These are phyloP conservation scores for Penstemon barbatus DNA, from an alignment of 257 asterid genomes.

Conservation along the genomic window DNA sequence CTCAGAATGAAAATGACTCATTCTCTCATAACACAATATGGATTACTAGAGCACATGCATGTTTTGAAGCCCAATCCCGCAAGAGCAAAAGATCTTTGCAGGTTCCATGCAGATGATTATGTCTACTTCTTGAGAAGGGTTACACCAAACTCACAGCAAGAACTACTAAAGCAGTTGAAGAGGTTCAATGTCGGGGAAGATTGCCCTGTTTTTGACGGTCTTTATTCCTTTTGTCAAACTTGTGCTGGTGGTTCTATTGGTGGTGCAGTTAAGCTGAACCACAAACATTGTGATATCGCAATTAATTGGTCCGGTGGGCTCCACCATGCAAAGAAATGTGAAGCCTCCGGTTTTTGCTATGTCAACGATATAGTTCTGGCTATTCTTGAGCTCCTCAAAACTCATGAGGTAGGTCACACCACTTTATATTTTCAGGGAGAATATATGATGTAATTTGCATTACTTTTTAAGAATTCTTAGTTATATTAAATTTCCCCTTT, in stretches of 20 bases:
- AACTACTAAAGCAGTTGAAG: constrained; percentile 39
- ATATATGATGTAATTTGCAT: not conserved
- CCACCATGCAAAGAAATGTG: constrained; percentile 51
- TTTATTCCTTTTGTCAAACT: constrained; percentile 47
- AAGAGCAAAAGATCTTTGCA: constrained; percentile 45
- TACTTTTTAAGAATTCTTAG: not conserved
- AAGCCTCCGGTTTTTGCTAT: constrained; percentile 57
- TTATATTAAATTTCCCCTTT: too few relatives aligned
- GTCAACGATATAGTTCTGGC: constrained; percentile 51
- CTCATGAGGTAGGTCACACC: constrained; percentile 33
- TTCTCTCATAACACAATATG: constrained; percentile 43
- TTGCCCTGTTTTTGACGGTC: constrained; percentile 50
- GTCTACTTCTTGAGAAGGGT: constrained; percentile 47
- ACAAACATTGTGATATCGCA: constrained; percentile 46
- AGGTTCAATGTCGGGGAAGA: constrained; percentile 49
- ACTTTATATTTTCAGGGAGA: not conserved
- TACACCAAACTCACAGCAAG: constrained; percentile 43
- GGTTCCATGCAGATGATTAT: constrained; percentile 52
- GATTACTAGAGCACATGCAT: constrained; percentile 42
- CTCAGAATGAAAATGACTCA: constrained; percentile 53
- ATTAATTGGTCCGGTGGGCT: constrained; percentile 53
- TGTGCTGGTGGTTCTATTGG: constrained; percentile 54
- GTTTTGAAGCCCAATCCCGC: constrained; percentile 47
- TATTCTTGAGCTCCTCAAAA: constrained; percentile 48
- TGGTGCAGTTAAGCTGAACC: constrained; percentile 47